phyloP scores from a whole-genome alignment of 768 basidiomycete species.

The Tulasnella sp. region DNA sequence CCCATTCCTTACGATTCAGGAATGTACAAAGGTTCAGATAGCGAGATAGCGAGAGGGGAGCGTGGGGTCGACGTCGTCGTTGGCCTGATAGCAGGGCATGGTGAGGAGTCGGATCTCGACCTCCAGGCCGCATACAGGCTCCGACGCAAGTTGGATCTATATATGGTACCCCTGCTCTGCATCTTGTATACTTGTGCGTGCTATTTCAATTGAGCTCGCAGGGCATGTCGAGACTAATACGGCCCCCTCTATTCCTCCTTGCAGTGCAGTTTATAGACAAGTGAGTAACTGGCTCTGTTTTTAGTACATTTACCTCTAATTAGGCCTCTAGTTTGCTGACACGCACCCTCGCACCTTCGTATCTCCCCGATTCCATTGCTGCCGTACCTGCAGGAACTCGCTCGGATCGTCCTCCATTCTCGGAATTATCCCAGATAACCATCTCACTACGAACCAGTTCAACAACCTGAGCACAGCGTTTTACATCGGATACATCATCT shows the following conservation, averaged over 20 bases:
- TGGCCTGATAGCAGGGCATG: not conserved
- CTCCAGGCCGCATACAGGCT: not conserved
- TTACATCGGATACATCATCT: conserved; percentile 22
- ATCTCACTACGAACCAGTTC: conserved; percentile 24
- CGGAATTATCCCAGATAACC: conserved; percentile 24
- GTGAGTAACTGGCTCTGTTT: conserved; percentile 15
- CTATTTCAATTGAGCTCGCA: not conserved
- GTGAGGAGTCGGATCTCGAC: not conserved
- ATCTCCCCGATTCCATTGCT: too few relatives aligned
- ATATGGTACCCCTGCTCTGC: not conserved
- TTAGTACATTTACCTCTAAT: too few relatives aligned
- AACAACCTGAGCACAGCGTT: conserved; percentile 21
- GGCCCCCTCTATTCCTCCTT: not conserved
- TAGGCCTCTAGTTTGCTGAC: too few relatives aligned
- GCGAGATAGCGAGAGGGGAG: not conserved
- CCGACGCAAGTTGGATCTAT: not conserved
- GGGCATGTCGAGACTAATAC: not conserved
- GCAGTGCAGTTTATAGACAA: conserved; percentile 27
- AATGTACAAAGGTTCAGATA: not conserved
- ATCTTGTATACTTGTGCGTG: not conserved
- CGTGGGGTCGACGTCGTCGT: not conserved
- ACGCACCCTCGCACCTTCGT: not conserved
- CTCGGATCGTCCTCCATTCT: conserved; percentile 23
- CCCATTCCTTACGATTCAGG: not conserved
- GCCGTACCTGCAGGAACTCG: conserved; percentile 9